phyloP scores from a whole-genome alignment of 306 rosid genomes.

The Cucurbita pepo region DNA sequence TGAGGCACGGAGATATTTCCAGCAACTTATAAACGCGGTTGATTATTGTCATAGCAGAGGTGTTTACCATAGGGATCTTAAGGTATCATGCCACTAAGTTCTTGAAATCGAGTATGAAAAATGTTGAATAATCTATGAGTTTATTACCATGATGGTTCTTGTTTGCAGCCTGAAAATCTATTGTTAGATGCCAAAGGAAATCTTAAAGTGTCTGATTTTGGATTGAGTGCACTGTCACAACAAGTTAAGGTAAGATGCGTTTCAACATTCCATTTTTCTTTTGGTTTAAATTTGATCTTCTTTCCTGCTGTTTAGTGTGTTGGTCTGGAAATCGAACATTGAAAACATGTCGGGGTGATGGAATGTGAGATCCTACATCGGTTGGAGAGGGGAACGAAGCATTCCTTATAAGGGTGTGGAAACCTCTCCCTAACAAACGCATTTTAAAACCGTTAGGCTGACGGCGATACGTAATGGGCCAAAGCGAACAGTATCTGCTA shows the following conservation, averaged over 20 bases:
- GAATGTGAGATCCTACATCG: not conserved
- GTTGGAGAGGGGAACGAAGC: too few relatives aligned
- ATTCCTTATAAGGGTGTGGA: too few relatives aligned
- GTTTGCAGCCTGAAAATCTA: conserved; percentile 84
- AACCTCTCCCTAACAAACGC: too few relatives aligned
- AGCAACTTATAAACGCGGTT: conserved; percentile 90
- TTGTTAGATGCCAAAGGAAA: conserved; percentile 66
- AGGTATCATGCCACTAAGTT: conserved; percentile 28
- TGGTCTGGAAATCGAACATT: not conserved
- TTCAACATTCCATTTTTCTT: not conserved
- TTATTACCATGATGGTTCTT: conserved; percentile 8
- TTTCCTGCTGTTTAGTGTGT: not conserved
- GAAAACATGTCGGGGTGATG: not conserved
- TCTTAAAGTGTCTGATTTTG: conserved; percentile 97
- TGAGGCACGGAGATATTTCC: conserved; percentile 90
- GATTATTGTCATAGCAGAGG: conserved; percentile 99
- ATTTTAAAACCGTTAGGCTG: too few relatives aligned
- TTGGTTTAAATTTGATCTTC: not conserved
- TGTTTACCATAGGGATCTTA: conserved; percentile 85
- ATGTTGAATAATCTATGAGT: not conserved
- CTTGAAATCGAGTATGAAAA: not conserved
- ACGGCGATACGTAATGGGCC: too few relatives aligned
- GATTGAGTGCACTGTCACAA: conserved; percentile 90
- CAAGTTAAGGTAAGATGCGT: conserved; percentile 62
- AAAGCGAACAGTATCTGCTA: too few relatives aligned